Conservation (phyloP, 345 rosid genomes). For the Boechera divaricarpa region DNA sequence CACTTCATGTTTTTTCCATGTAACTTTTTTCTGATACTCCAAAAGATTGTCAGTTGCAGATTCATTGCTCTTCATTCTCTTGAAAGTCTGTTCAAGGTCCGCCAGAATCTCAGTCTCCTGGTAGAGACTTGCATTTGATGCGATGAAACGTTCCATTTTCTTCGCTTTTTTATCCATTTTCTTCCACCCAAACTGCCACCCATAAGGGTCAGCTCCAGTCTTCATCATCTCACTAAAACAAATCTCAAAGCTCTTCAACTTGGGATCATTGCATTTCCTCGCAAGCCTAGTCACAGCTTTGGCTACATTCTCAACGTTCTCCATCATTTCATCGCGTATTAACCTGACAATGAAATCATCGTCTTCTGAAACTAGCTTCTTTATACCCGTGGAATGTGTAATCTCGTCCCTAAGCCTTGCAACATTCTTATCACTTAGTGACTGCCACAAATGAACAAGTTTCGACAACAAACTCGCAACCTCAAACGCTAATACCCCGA, state of each 20-base stretch:
- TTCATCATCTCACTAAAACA: slow-evolving; percentile 62
- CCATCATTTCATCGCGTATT: slow-evolving; percentile 74
- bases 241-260: slow-evolving; percentile 66
- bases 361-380: slow-evolving; percentile 85
- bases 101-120: slow-evolving; percentile 92
- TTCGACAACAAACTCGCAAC: slow-evolving; percentile 88
- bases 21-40: slow-evolving; percentile 75
- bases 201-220: slow-evolving; percentile 65
- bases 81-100: slow-evolving; percentile 78
- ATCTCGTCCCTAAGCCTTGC: slow-evolving; percentile 76
- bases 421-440: slow-evolving; percentile 84
- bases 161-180: slow-evolving; percentile 86
- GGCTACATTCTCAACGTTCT: slow-evolving; percentile 62
- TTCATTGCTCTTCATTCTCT: slow-evolving; percentile 67
- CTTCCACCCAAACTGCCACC: slow-evolving; percentile 74
- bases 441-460: slow-evolving; percentile 88
- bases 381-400: slow-evolving; percentile 61
- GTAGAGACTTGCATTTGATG: slow-evolving; percentile 69
- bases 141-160: slow-evolving; percentile 86
- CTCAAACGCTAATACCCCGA: slow-evolving; percentile 90
- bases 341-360: slow-evolving; percentile 66
- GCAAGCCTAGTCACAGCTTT: slow-evolving; percentile 80
- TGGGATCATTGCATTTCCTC: slow-evolving; percentile 68
- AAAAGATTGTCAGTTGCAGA: slow-evolving; percentile 61
- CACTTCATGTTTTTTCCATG: slow-evolving; percentile 88